phyloP scores from a whole-genome alignment of 305 asterid genomes.

The Coffea humblotiana region DNA sequence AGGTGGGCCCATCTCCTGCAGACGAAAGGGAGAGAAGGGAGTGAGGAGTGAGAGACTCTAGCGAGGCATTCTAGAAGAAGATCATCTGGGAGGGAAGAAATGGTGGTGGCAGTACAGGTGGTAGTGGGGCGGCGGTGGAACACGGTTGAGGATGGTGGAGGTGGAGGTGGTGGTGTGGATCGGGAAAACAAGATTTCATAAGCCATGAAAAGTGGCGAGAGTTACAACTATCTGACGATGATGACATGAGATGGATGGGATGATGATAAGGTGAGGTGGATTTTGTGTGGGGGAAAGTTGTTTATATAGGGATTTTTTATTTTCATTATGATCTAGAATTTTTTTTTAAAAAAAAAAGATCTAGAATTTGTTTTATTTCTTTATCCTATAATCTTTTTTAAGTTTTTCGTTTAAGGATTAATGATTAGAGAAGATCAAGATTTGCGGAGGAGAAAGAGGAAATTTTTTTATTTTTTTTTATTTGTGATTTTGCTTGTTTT shows the following conservation, averaged over 20 bases:
- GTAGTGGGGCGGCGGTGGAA: conserved; percentile 27
- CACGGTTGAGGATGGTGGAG: conserved; percentile 47
- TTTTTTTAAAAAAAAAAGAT: too few species aligned
- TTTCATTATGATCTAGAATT: too few species aligned
- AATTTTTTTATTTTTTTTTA: too few species aligned
- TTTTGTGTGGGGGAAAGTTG: not conserved
- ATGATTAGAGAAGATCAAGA: not conserved
- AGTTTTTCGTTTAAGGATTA: too few species aligned
- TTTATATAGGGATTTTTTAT: not conserved
- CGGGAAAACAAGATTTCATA: conserved; percentile 79
- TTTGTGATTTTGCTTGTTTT: not conserved
- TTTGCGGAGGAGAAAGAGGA: not conserved
- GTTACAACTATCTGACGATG: conserved; percentile 54
- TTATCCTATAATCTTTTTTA: too few species aligned
- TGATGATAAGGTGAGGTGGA: not conserved
- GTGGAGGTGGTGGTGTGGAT: conserved; percentile 51
- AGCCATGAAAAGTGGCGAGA: conserved; percentile 85
- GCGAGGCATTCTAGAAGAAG: conserved; percentile 71
- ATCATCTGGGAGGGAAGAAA: conserved; percentile 75
- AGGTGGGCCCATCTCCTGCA: conserved; percentile 80
- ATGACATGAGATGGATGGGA: conserved; percentile 4
- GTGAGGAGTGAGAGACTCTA: conserved; percentile 53
- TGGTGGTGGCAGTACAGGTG: conserved; percentile 33
- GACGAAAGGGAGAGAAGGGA: conserved; percentile 63
- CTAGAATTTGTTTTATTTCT: too few species aligned